Evolutionary conservation across 2,329 filamentous ascomycete genomes (phyloP).

Genomic region (Ceratocystiopsis brevicomis): DNA sequence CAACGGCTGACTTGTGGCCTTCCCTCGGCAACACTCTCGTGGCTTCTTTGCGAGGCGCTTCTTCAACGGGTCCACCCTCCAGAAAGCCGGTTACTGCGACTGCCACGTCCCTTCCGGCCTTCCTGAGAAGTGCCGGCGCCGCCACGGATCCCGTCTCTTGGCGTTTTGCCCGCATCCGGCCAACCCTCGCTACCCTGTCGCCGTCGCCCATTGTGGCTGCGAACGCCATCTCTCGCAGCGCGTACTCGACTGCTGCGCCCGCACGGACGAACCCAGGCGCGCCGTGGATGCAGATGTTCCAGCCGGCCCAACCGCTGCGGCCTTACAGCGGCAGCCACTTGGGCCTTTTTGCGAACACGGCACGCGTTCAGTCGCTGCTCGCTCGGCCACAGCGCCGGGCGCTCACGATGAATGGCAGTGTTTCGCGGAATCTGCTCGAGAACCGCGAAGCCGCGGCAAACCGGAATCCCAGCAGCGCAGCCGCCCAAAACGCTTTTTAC

Average conservation of each 20-base stretch:
- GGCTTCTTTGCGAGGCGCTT: constrained; percentile 16
- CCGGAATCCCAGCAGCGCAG: constrained; percentile 71
- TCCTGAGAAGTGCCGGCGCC: constrained; percentile 14
- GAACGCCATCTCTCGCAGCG: constrained; percentile 2
- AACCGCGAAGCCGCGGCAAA: constrained; percentile 84
- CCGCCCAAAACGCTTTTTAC: constrained; percentile 86
- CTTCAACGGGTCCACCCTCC: neutral
- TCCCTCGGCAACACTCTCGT: constrained; percentile 23
- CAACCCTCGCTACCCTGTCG: constrained; percentile 3
- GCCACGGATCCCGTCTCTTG: constrained; percentile 10
- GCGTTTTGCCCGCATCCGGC: constrained; percentile 11
- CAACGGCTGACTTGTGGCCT: constrained; percentile 26
- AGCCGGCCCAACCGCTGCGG: neutral
- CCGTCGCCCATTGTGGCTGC: constrained; percentile 1
- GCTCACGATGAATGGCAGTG: constrained; percentile 13
- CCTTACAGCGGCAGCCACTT: neutral
- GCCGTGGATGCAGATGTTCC: constrained; percentile 1
- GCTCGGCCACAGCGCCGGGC: constrained; percentile 3
- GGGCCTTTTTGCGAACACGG: constrained; percentile 4
- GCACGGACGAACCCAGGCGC: neutral
- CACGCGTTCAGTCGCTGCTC: neutral
- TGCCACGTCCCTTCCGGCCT: constrained; percentile 9
- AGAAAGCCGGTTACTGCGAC: no score
- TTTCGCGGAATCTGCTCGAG: constrained; percentile 50
- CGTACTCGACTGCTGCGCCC: neutral